Evolutionary conservation across 345 rosid genomes (phyloP).

Genomic region (Salix suchowensis): DNA sequence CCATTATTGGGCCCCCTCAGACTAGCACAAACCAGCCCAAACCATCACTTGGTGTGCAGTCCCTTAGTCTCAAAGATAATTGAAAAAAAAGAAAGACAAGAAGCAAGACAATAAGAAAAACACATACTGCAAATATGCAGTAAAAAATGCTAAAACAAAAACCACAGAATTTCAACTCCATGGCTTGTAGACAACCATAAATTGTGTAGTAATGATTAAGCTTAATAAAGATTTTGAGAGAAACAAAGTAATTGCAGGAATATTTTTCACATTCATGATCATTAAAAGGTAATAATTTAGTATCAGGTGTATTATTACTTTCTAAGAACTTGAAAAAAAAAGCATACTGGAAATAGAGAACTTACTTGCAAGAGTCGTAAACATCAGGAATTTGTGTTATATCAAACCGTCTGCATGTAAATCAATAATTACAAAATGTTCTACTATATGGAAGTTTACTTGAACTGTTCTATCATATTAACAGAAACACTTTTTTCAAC

Average conservation of each 20-base stretch:
- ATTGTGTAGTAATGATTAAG: neutral
- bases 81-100: neutral
- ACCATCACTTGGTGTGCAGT: neutral
- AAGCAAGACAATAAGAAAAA: neutral
- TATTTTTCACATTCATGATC: neutral
- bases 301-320: neutral
- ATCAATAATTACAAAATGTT: slow-evolving; percentile 10
- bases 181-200: neutral
- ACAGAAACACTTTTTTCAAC: neutral
- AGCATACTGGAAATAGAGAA: slow-evolving; percentile 15
- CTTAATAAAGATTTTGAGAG: neutral
- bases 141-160: neutral
- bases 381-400: slow-evolving; percentile 98
- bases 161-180: neutral
- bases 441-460: neutral
- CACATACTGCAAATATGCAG: neutral
- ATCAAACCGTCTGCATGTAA: slow-evolving; percentile 80
- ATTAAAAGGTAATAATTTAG: neutral
- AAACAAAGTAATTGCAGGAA: neutral
- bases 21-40: neutral
- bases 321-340: neutral
- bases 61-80: neutral
- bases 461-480: neutral
- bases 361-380: slow-evolving; percentile 99
- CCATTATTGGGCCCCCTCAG: neutral